Percentiles rank a stretch among this genome's conserved stretches.
These are phyloP conservation scores for Clarireedia paspali DNA, from an alignment of 2,329 filamentous ascomycete species.

Conservation along the genomic window DNA sequence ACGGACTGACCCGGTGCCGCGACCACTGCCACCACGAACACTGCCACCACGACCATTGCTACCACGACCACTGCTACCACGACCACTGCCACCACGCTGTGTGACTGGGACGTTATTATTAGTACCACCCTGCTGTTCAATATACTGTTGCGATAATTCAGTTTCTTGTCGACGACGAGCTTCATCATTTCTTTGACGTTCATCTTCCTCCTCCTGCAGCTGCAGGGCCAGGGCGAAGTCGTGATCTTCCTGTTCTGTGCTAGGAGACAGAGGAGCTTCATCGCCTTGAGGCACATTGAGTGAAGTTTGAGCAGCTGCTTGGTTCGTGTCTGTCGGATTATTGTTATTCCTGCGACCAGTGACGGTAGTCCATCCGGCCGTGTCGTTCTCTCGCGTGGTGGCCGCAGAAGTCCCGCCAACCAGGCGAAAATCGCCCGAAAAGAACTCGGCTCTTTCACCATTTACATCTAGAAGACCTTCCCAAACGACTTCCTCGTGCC, in stretches of 20 bases:
- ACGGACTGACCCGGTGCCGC: not conserved
- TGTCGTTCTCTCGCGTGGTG: conserved; percentile 7
- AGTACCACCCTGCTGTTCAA: conserved; percentile 53
- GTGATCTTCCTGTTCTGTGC: conserved; percentile 65
- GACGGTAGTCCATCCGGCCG: conserved; percentile 20
- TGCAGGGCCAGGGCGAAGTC: conserved; percentile 85
- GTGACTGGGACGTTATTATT: conserved; percentile 22
- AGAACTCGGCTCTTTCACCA: conserved; percentile 74
- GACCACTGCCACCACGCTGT: conserved; percentile 22
- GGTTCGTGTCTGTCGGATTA: not conserved
- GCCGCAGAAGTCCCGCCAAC: conserved; percentile 52
- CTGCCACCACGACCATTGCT: conserved; percentile 7
- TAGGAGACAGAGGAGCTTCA: conserved; percentile 15
- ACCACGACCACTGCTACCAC: conserved; percentile 10
- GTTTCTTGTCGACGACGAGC: conserved; percentile 59
- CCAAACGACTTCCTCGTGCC: conserved; percentile 90
- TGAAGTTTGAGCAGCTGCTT: not conserved
- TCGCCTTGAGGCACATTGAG: conserved; percentile 4
- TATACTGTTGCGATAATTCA: conserved; percentile 60
- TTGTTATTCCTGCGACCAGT: conserved; percentile 5
- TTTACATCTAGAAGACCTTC: conserved; percentile 86
- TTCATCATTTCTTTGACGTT: conserved; percentile 56
- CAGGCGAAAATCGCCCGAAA: conserved; percentile 81
- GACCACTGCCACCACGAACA: not conserved
- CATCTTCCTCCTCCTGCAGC: conserved; percentile 89